These are phyloP conservation scores for Eremochloa ophiuroides DNA, from an alignment of 176 grass and related monocot genomes.

Conservation along the genomic window DNA sequence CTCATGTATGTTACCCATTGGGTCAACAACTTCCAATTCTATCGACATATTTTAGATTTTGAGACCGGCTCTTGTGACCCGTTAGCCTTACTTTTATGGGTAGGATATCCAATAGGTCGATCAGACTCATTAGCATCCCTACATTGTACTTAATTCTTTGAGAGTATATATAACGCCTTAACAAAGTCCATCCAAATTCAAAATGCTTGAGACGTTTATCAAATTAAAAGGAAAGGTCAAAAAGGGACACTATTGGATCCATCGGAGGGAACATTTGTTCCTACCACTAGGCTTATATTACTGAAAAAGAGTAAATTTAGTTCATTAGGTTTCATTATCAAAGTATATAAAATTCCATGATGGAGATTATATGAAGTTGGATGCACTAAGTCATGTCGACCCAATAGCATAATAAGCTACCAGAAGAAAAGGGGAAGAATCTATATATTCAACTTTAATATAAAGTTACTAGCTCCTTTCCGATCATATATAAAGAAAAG, in stretches of 20 bases:
- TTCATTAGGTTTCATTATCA: not conserved
- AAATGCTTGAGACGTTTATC: not conserved
- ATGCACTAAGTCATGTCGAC: not conserved
- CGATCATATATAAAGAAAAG: not conserved
- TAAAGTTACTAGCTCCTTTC: not conserved
- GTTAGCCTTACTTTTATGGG: too few relatives aligned
- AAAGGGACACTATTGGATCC: not conserved
- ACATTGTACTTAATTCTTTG: not conserved
- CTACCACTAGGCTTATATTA: not conserved
- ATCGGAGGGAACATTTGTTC: not conserved
- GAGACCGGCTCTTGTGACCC: too few relatives aligned
- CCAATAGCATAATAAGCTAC: not conserved
- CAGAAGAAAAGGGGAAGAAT: not conserved
- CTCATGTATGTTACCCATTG: too few relatives aligned
- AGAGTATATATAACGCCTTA: not conserved
- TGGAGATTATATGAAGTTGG: not conserved
- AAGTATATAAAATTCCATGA: not conserved
- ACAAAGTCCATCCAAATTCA: slow-evolving; percentile 1
- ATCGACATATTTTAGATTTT: too few relatives aligned
- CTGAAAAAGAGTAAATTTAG: not conserved
- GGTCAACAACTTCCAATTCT: too few relatives aligned
- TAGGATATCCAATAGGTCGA: too few relatives aligned
- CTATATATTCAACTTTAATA: not conserved
- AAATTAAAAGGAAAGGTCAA: not conserved
- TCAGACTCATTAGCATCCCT: too few relatives aligned